Base-by-base conservation (phyloP, 2,329 filamentous ascomycete species). In the Paecilomyces sp. region DNA sequence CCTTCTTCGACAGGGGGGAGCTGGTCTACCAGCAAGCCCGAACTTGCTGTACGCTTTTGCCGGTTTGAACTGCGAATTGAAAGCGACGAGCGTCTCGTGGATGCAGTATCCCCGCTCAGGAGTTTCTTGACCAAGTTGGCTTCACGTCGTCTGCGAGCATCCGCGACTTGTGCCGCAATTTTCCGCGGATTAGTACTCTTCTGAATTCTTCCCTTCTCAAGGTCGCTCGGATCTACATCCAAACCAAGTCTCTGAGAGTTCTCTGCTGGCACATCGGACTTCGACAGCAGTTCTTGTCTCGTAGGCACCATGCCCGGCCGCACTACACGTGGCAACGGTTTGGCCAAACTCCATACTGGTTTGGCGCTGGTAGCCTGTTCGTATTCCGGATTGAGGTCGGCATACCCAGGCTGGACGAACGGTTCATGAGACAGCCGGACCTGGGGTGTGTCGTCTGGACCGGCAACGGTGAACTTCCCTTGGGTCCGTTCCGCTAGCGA, bases 301-400 rank as follows among this genome's bases (percentile, higher is more conserved):
- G 77, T 77, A 0, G 79, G 80, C 1, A 82, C 75, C 81, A 83
- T 84, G 12, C 81, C 81, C 18, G 78, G 73, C 36, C 82, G 75
- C 57, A 84, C 74, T 0, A 83, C 81, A 62, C 80, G 80, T 33
- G 82, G 81, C 25, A 84, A 66, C 5, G 82, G 81, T 63, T 82
- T 81, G 3, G 80, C 81, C 57, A 84, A 67, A 67, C 80, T 78
- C 77, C 82, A 84, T 54, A 84, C 77, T 0, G 82, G 81, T 58
- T 80, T 78, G 9, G 71, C 65, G 15, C 81, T 79, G 7, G 73
- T 69, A 2, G 81, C 75, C 58, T 83, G 79, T 31, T 82, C 81
- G 60, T 84, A 83, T 30, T 80, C 77, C 1, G 82, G 82, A 56
- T 85, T 84, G 3, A 84, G 71, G 11, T 80, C 74, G 11, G 74